Base-by-base conservation (phyloP, 2,329 filamentous ascomycete genomes). In the Rutstroemia sp. region DNA sequence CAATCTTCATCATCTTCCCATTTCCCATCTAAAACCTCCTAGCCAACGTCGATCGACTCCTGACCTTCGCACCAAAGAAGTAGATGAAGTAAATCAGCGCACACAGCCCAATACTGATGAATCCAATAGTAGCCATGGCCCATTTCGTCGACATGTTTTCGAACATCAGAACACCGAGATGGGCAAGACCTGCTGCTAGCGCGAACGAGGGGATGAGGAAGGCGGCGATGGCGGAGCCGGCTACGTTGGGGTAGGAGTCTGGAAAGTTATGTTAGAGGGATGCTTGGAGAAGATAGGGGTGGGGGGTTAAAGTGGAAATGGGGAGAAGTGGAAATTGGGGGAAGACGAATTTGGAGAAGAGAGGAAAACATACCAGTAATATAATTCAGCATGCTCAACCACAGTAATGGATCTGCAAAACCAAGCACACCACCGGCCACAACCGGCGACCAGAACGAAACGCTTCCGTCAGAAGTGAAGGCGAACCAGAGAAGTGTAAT, bases 131-230 rank as follows among this genome's bases (percentile, higher is more conserved):
- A 7, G 71, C 71, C 65, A 75, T 70, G 3, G 73, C 72, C 73
- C 73, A 74, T 41, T 64, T 74, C 2, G 71, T 68, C 10, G 65
- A 65, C 63, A 75, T 64, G 38, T 72, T 71, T 1, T 60, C 56
- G 34, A 65, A 65, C 60, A 71, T 69, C 49, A 63, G 49, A 27
- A 63, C 63, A 64, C 72, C 72, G 41, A 72, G 66, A 66, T 75
- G 73, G 7, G 71, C 72, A 30, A 70, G 69, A 34, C 58, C 71
- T 18, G 73, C 72, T 5, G 73, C 72, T 49, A 75, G 69, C 21
- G 73, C 50, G 51, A 74, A 74, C n/a, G 69, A 72, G 1, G 73
- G 73, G 54, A 75, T 74, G 49, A 74, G 62, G 65, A 75, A 75
- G 2, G 73, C 72, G 2, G 73, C 72, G 42, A 75, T 71, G 7